Base-by-base conservation (phyloP, 139 green algal genomes). In the Haematococcus lacustris region DNA sequence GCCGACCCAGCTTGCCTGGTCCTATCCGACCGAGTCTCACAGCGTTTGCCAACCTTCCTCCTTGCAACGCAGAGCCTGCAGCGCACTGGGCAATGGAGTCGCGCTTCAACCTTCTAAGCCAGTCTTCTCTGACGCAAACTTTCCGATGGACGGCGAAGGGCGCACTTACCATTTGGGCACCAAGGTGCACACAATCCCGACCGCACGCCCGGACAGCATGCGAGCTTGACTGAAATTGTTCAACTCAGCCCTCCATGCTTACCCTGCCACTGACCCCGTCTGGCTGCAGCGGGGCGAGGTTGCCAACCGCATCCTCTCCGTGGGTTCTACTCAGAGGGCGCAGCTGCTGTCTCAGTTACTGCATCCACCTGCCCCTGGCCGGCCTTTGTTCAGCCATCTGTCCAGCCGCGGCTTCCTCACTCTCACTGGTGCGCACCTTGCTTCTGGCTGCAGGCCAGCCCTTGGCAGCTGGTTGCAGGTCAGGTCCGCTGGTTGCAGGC, bases 351-450 rank as follows among this genome's bases (percentile, higher is more conserved):
- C 80, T 38, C 60, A 80, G 53, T 69, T 89, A 66, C 76, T 94
- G 32, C 76, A 89, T 21, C 78, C 80, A 13, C 39, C 66, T 3
- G 60, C 73, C 17, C 75, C 75, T 4, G 79, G 78, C 0, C 68
- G 40, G 9, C 71, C 66, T 1, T 72, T 88, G 1, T 87, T 91
- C 67, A 73, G 81, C 61, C 65, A 80, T 41, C 72, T 87, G 9
- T 91, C 85, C 57, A 80, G 70, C 60, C 77, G 89, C 2, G 89
- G 89, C 28, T 94, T 94, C 70, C 69, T 92, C 1, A 92, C 87
- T 1, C 83, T 90, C 65, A 92, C 87, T 73, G 83, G 81, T 81
- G 70, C 26, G 64, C n/a, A n/a, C n/a, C n/a, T n/a, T n/a, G n/a
- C n/a, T n/a, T n/a, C n/a, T n/a, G n/a, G n/a, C n/a, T n/a, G n/a